Conservation (phyloP, 164 flowering plant species). For the Liquidambar formosana region DNA sequence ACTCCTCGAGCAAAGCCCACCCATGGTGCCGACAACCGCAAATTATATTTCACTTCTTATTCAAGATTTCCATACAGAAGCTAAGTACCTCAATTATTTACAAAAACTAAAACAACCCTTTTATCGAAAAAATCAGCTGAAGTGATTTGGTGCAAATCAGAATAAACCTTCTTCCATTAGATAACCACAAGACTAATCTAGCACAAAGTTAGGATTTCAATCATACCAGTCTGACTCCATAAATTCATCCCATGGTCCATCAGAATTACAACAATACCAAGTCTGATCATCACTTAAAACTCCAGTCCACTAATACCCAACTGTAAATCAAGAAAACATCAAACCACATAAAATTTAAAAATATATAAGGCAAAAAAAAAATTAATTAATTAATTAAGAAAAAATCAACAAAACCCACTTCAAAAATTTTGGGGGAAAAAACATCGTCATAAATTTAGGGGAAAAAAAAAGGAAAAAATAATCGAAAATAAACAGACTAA, state of each 20-base stretch:
- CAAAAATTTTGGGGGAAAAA: not conserved
- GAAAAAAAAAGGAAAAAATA: not conserved
- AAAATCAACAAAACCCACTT: slow-evolving; percentile 3
- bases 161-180: not conserved
- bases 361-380: not conserved
- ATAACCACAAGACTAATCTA: not conserved
- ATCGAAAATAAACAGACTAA: not conserved
- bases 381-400: not conserved
- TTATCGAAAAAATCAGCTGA: not conserved
- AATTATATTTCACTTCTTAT: slow-evolving; percentile 10
- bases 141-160: not conserved
- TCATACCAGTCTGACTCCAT: slow-evolving; percentile 9
- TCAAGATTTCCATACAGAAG: slow-evolving; percentile 26
- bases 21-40: slow-evolving; percentile 69
- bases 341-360: not conserved
- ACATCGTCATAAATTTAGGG: not conserved
- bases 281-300: slow-evolving; percentile 18
- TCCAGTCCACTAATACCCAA: slow-evolving; percentile 30
- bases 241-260: slow-evolving; percentile 9
- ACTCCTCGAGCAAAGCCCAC: slow-evolving; percentile 84
- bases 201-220: slow-evolving; percentile 1
- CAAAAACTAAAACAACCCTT: not conserved
- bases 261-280: slow-evolving; percentile 14
- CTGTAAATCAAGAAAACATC: slow-evolving; percentile 17
- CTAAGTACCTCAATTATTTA: not conserved